These are phyloP conservation scores for Lasiosphaeriaceae sp. DNA, from an alignment of 495 filamentous ascomycete genomes.

Conservation along the genomic window DNA sequence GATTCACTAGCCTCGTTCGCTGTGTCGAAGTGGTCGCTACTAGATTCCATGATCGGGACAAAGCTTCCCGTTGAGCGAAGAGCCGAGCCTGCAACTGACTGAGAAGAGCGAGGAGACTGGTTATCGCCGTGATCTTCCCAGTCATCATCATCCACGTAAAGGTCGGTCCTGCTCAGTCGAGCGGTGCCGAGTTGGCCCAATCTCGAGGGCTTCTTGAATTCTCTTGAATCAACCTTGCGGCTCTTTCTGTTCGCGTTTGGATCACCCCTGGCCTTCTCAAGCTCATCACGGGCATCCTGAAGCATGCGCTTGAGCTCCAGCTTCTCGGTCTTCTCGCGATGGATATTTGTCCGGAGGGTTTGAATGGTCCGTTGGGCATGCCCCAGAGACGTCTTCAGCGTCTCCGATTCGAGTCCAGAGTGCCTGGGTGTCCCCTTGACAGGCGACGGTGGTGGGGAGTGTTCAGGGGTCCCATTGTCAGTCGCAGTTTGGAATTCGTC, in stretches of 20 bases:
- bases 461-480: slow-evolving; percentile 75
- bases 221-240: slow-evolving; percentile 64
- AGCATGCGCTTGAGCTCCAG: slow-evolving; percentile 92
- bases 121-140: slow-evolving; percentile 74
- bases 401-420: slow-evolving; percentile 86
- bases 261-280: slow-evolving; percentile 72
- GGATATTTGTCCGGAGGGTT: slow-evolving; percentile 86
- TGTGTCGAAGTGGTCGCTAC: slow-evolving; percentile 72
- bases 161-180: slow-evolving; percentile 70
- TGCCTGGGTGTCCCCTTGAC: slow-evolving; percentile 88
- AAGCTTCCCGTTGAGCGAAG: slow-evolving; percentile 17
- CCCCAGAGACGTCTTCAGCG: slow-evolving; percentile 84
- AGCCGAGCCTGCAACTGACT: slow-evolving; percentile 7
- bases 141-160: slow-evolving; percentile 71
- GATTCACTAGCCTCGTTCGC: slow-evolving; percentile 81
- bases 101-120: slow-evolving; percentile 23
- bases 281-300: slow-evolving; percentile 90
- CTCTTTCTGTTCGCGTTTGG: slow-evolving; percentile 39
- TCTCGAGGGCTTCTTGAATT: slow-evolving; percentile 70
- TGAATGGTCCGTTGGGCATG: slow-evolving; percentile 97
- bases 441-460: slow-evolving; percentile 85
- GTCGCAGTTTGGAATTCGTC: slow-evolving; percentile 62
- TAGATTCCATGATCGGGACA: slow-evolving; percentile 23
- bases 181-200: slow-evolving; percentile 72
- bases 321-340: slow-evolving; percentile 97